Evolutionary conservation across 208 protist genomes (phyloP).

Genomic region (Lotmaria passim): DNA sequence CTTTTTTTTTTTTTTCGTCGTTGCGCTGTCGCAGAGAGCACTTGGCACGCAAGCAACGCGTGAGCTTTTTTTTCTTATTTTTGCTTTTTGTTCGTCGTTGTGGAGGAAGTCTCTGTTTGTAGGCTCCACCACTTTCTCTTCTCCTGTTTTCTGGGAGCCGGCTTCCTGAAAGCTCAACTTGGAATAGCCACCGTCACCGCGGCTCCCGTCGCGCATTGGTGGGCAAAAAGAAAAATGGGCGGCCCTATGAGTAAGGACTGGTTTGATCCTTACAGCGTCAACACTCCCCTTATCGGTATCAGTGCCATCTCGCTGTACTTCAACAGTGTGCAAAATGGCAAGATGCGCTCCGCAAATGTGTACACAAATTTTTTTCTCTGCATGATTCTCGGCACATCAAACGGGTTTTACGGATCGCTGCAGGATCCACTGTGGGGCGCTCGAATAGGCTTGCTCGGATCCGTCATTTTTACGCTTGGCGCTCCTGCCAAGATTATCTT

Average conservation of each 20-base stretch:
- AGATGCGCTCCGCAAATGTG: constrained; percentile 59
- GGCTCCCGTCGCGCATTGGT: too few species aligned
- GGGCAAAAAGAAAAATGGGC: constrained; percentile 40
- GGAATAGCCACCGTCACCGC: too few species aligned
- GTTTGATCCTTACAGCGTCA: constrained; percentile 50
- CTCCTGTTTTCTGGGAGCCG: too few species aligned
- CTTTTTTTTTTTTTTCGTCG: not conserved
- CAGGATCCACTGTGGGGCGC: constrained; percentile 55
- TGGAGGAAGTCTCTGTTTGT: too few species aligned
- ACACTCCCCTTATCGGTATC: constrained; percentile 73
- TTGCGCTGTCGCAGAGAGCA: too few species aligned
- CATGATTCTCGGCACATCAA: constrained; percentile 58
- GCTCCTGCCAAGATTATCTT: constrained; percentile 60
- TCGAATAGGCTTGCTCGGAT: constrained; percentile 55
- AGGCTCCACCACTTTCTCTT: too few species aligned
- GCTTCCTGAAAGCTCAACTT: too few species aligned
- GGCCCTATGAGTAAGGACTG: constrained; percentile 48
- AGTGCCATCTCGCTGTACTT: constrained; percentile 63
- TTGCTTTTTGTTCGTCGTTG: too few species aligned
- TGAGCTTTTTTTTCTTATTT: not conserved
- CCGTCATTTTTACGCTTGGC: constrained; percentile 59
- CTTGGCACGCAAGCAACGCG: too few species aligned
- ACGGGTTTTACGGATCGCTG: constrained; percentile 37
- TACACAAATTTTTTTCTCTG: constrained; percentile 68
- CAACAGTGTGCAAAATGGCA: constrained; percentile 73